Conservation (phyloP, 495 filamentous ascomycete species). For the Evansstolkia leycettana region DNA sequence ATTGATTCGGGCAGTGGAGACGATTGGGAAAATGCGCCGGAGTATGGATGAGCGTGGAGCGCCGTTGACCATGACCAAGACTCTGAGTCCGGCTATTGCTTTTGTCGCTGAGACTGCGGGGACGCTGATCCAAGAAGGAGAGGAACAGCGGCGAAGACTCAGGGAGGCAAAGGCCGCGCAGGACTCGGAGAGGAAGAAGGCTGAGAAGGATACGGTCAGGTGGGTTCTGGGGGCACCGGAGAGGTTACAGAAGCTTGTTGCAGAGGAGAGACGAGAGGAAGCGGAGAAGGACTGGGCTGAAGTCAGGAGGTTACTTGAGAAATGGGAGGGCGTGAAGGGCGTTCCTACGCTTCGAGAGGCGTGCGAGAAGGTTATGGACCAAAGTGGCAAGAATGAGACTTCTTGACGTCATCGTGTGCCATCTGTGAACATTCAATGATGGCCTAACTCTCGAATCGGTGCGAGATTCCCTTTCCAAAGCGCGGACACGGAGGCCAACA, state of each 20-base stretch:
- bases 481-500: too few relatives aligned
- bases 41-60: conserved; percentile 38
- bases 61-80: conserved; percentile 41
- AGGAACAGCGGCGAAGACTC: conserved; percentile 22
- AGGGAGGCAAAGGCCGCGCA: conserved; percentile 23
- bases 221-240: conserved; percentile 56
- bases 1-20: conserved; percentile 87
- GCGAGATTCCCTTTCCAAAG: too few relatives aligned
- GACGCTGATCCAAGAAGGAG: conserved; percentile 45
- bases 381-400: conserved; percentile 9
- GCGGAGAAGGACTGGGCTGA: conserved; percentile 51
- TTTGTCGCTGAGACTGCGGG: conserved; percentile 72
- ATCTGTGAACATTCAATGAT: not conserved
- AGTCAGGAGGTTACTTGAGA: conserved; percentile 28
- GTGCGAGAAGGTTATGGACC: conserved; percentile 44
- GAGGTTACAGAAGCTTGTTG: conserved; percentile 36
- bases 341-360: conserved; percentile 45
- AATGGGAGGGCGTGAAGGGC: conserved; percentile 48
- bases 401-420: conserved; percentile 11
- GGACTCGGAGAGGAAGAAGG: conserved; percentile 25
- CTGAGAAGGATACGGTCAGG: conserved; percentile 52
- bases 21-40: conserved; percentile 58
- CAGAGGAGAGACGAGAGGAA: conserved; percentile 35
- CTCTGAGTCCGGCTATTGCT: conserved; percentile 61
- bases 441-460: too few relatives aligned